These are phyloP conservation scores for Vigna mungo DNA, from an alignment of 306 rosid genomes.

Conservation along the genomic window DNA sequence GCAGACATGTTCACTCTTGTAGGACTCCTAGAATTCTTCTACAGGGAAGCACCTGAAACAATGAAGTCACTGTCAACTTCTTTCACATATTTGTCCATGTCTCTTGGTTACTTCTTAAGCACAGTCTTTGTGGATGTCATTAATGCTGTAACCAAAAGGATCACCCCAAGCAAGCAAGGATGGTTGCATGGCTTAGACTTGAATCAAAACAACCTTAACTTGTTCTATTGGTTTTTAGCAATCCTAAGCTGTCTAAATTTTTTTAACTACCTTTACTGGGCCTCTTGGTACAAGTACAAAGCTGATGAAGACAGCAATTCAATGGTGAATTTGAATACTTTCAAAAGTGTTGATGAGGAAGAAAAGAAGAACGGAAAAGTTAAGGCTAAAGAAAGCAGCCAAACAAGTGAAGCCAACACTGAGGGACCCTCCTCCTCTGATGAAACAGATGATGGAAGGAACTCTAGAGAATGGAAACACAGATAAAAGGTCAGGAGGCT, in stretches of 20 bases:
- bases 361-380: slow-evolving; percentile 29
- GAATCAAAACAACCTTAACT: slow-evolving; percentile 64
- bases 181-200: slow-evolving; percentile 73
- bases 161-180: slow-evolving; percentile 70
- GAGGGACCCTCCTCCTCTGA: slow-evolving; percentile 57
- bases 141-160: slow-evolving; percentile 59
- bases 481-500: slow-evolving; percentile 31
- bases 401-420: slow-evolving; percentile 47
- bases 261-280: slow-evolving; percentile 73
- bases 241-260: slow-evolving; percentile 76
- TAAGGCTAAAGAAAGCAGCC: slow-evolving; percentile 45
- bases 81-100: slow-evolving; percentile 67
- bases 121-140: slow-evolving; percentile 65
- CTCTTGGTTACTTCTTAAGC: slow-evolving; percentile 84
- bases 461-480: slow-evolving; percentile 39
- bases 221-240: slow-evolving; percentile 91
- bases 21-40: slow-evolving; percentile 82
- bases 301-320: slow-evolving; percentile 56
- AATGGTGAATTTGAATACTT: slow-evolving; percentile 28
- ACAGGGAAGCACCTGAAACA: slow-evolving; percentile 75
- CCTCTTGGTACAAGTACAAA: slow-evolving; percentile 83
- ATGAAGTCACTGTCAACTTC: slow-evolving; percentile 91
- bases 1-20: slow-evolving; percentile 94
- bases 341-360: slow-evolving; percentile 32
- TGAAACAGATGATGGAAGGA: slow-evolving; percentile 47